Percentiles rank a stretch among this genome's conserved stretches.
phyloP scores from a whole-genome alignment of 768 basidiomycete genomes.

The Chiua virens region DNA sequence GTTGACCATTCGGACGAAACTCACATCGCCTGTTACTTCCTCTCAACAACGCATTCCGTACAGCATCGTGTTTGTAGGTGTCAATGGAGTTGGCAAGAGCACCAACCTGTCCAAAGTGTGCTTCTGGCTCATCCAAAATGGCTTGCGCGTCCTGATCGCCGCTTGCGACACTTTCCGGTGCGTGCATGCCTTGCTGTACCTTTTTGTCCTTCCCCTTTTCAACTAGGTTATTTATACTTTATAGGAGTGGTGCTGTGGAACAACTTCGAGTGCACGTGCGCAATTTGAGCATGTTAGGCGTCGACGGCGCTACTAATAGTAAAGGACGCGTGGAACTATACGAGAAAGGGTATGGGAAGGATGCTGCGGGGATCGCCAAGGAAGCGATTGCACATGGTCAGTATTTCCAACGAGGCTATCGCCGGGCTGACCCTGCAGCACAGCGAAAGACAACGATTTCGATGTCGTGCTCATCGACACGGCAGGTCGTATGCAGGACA shows the following conservation, averaged over 20 bases:
- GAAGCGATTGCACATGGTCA: conserved; percentile 90
- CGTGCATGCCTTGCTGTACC: conserved; percentile 14
- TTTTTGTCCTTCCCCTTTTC: background rate
- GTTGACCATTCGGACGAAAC: conserved; percentile 87
- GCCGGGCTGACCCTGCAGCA: conserved; percentile 5
- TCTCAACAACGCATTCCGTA: conserved; percentile 83
- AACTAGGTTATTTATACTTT: background rate
- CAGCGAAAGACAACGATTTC: conserved; percentile 87
- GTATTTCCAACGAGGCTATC: conserved; percentile 15
- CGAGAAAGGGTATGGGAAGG: conserved; percentile 97
- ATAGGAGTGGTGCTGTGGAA: conserved; percentile 93
- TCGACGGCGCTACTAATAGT: conserved; percentile 65
- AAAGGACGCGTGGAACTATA: conserved; percentile 87
- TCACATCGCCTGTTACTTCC: conserved; percentile 70
- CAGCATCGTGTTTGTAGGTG: conserved; percentile 94
- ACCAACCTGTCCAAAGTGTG: conserved; percentile 98
- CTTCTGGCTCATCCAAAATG: conserved; percentile 98
- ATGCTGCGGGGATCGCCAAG: conserved; percentile 96
- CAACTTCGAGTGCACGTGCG: conserved; percentile 95
- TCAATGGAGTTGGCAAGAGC: conserved; percentile 98
- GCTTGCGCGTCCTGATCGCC: conserved; percentile 89
- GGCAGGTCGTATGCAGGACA: conserved; percentile 99
- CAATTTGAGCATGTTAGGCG: conserved; percentile 83
- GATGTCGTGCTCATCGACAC: conserved; percentile 98
- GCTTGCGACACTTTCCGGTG: conserved; percentile 97